Base-by-base conservation (phyloP, 257 asterid species). In the Fraxinus americana region DNA sequence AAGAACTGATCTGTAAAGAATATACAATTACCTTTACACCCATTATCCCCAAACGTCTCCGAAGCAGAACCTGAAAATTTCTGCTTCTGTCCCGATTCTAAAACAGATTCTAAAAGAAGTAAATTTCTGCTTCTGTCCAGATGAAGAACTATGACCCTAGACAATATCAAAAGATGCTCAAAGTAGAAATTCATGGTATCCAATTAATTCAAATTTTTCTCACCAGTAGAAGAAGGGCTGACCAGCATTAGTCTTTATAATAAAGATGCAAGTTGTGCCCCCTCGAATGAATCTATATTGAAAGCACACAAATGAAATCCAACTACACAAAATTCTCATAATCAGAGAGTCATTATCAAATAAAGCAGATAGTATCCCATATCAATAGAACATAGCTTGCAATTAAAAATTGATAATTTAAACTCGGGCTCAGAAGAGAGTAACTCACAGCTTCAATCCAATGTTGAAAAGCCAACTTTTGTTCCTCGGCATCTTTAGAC, bases 391-490 rank as follows among this genome's bases (percentile, higher is more conserved):
- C 83, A 83, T 85, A 21, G 89, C 68, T 23, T 21, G 48, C 63
- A 61, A 61, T 21, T 21, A 17, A 52, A 8, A 17, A 17, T 17
- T 52, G 9, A 10, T 16, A 16, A 5, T 52, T 36, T 4, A 52
- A 48, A 72, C 39, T 16, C 32, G 16, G 38, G 38, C 38, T 9
- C 25, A 19, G 32, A 17, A 72, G 27, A 66, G 35, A 70, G 80
- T 45, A 71, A 81, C 95, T 90, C 86, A 94, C 98, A n/a, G 99
- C 99, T 85, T 94, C 98, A 81, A 94, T 94, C 98, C 99, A 94
- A 83, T 92, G 99, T 78, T 90, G 99, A 83, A 94, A 94, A 82
- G 99, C 98, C 83, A 94, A 83, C 81, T 88, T 90, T 83, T 88
- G 98, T 35, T 98, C 99, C 81, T 87, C 90, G 74, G 71, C 94